These are phyloP conservation scores for Talaromyces trachyspermus DNA, from an alignment of 495 filamentous ascomycete genomes.

Conservation along the genomic window DNA sequence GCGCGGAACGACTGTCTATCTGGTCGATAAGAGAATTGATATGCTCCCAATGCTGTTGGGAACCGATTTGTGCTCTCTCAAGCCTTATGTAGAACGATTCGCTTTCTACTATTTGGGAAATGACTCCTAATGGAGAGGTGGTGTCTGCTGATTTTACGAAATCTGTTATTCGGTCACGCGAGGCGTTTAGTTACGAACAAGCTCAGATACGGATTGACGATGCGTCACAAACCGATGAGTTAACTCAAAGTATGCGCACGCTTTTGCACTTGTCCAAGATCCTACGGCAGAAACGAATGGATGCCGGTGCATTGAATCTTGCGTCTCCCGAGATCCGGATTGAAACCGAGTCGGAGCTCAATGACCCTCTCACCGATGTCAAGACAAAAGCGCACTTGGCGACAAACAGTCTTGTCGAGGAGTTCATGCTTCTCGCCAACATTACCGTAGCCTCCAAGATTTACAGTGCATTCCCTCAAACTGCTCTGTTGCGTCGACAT, in stretches of 20 bases:
- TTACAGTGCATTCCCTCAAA: conserved; percentile 86
- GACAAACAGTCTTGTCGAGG: conserved; percentile 95
- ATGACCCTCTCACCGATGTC: conserved; percentile 83
- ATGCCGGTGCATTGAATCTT: conserved; percentile 88
- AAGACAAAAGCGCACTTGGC: conserved; percentile 90
- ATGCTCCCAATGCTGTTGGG: conserved; percentile 96
- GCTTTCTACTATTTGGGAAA: conserved; percentile 94
- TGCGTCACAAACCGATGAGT: conserved; percentile 69
- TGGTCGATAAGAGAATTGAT: conserved; percentile 98
- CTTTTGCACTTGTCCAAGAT: conserved; percentile 87
- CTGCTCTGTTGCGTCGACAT: conserved; percentile 87
- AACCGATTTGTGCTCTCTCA: conserved; percentile 92
- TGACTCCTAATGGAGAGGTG: conserved; percentile 77
- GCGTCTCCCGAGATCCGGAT: conserved; percentile 94
- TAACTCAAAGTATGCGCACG: conserved; percentile 84
- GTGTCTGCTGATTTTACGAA: conserved; percentile 81
- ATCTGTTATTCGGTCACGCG: conserved; percentile 94
- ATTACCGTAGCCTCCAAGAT: conserved; percentile 84
- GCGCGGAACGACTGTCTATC: conserved; percentile 91
- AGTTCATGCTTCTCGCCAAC: conserved; percentile 99
- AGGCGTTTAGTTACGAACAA: conserved; percentile 96
- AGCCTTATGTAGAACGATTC: conserved; percentile 94
- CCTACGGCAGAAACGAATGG: conserved; percentile 90
- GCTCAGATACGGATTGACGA: conserved; percentile 93
- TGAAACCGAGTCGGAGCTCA: conserved; percentile 88